Conservation (phyloP, 176 grass and related monocot species). For the Ensete glaucum region DNA sequence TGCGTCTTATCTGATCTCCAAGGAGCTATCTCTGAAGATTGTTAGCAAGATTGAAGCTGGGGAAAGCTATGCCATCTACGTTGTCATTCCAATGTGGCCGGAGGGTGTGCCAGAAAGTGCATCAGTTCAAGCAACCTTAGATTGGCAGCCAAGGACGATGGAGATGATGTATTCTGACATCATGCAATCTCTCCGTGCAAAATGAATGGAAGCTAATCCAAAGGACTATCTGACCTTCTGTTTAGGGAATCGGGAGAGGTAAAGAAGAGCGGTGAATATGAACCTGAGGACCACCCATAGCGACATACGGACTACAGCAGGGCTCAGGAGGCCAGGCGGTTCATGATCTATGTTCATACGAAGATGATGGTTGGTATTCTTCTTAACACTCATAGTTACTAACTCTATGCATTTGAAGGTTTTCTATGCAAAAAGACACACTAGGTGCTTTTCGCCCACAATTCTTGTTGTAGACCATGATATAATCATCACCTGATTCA, state of each 20-base stretch:
- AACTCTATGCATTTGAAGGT: too few relatives aligned
- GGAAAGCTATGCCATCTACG: conserved; percentile 61
- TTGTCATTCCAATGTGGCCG: conserved; percentile 93
- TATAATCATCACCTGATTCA: not conserved
- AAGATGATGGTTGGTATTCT: conserved; percentile 97
- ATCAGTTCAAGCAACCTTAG: conserved; percentile 66
- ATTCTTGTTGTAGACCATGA: too few relatives aligned
- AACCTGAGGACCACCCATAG: conserved; percentile 40
- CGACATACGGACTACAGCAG: conserved; percentile 47
- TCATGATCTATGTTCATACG: conserved; percentile 96
- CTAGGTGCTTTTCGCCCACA: too few relatives aligned
- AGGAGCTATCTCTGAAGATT: conserved; percentile 72
- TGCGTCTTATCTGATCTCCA: conserved; percentile 66
- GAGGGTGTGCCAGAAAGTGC: conserved; percentile 33
- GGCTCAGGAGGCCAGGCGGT: conserved; percentile 64
- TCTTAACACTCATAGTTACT: not conserved
- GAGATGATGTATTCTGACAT: conserved; percentile 97
- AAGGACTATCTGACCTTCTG: conserved; percentile 89
- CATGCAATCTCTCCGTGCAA: conserved; percentile 44
- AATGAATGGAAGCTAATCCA: conserved; percentile 36
- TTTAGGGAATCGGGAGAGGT: conserved; percentile 78
- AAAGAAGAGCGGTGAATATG: conserved; percentile 65
- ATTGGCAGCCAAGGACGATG: conserved; percentile 95
- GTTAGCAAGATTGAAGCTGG: conserved; percentile 90
- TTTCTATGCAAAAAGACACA: too few relatives aligned